A percentile compares a stretch with the other conserved stretches of the same genome.
phyloP scores from a whole-genome alignment of 495 filamentous ascomycete genomes.

The Amorphotheca resinae region DNA sequence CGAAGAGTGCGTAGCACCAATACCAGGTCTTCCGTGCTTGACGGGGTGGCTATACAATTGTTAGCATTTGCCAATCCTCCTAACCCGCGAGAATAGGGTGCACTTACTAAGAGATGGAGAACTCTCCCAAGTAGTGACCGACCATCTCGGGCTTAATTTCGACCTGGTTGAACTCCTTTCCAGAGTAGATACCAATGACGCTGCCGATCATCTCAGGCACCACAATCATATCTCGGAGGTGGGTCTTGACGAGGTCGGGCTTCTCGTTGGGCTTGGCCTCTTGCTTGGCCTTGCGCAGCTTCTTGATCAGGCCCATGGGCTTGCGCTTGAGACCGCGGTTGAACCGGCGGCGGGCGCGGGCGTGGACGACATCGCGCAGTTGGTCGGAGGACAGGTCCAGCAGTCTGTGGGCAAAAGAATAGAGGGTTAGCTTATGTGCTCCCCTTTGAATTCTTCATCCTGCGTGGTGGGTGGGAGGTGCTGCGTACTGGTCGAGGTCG shows the following conservation, averaged over 20 bases:
- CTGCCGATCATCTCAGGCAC: slow-evolving; percentile 98
- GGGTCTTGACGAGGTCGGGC: slow-evolving; percentile 95
- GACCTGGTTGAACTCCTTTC: slow-evolving; percentile 99
- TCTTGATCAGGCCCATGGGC: slow-evolving; percentile 99
- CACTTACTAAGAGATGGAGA: slow-evolving; percentile 98
- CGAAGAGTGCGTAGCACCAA: slow-evolving; percentile 99
- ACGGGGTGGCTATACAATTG: slow-evolving; percentile 72
- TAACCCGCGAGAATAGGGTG: not conserved
- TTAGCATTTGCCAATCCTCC: slow-evolving; percentile 23
- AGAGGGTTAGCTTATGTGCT: slow-evolving; percentile 24
- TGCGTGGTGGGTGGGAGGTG: slow-evolving; percentile 16
- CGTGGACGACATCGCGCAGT: slow-evolving; percentile 98
- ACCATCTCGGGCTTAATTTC: slow-evolving; percentile 99
- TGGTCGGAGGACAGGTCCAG: slow-evolving; percentile 97
- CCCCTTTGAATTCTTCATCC: slow-evolving; percentile 24
- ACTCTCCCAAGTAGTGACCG: slow-evolving; percentile 97
- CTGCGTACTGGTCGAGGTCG: slow-evolving; percentile 91
- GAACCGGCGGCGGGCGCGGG: slow-evolving; percentile 95
- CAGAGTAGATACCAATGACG: slow-evolving; percentile 97
- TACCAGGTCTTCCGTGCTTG: slow-evolving; percentile 99
- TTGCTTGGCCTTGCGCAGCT: slow-evolving; percentile 98
- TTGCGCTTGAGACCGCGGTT: slow-evolving; percentile 99
- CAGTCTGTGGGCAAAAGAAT: slow-evolving; percentile 48
- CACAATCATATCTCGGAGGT: slow-evolving; percentile 98
- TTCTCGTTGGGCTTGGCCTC: slow-evolving; percentile 99